phyloP scores from a whole-genome alignment of 1,284 basidiomycete species.

The Melampsora americana region DNA sequence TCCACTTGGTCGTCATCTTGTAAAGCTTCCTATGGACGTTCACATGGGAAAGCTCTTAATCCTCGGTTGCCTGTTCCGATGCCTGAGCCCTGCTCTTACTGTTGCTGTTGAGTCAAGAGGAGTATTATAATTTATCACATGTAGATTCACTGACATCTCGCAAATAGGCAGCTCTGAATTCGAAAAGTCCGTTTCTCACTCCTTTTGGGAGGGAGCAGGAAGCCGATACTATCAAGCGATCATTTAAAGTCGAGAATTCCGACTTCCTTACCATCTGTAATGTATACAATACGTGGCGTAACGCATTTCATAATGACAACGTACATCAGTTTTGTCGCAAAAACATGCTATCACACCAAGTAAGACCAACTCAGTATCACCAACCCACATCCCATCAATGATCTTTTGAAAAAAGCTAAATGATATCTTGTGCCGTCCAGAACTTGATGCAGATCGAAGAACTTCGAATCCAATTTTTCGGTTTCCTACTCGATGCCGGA shows the following conservation, averaged over 20 bases:
- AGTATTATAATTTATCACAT: too few relatives aligned
- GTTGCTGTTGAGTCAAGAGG: constrained; percentile 62
- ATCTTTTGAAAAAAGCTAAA: neutral
- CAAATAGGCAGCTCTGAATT: constrained; percentile 71
- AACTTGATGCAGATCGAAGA: constrained; percentile 96
- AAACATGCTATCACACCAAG: constrained; percentile 82
- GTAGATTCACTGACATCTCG: neutral
- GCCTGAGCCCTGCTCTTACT: constrained; percentile 90
- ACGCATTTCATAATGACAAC: constrained; percentile 65
- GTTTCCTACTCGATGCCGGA: constrained; percentile 40
- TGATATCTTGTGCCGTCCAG: constrained; percentile 54
- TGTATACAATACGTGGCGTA: constrained; percentile 82
- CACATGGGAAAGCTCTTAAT: constrained; percentile 93
- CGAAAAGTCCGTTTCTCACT: constrained; percentile 86
- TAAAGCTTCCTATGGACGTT: constrained; percentile 85
- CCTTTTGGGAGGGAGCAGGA: constrained; percentile 84
- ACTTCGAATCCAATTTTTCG: constrained; percentile 59
- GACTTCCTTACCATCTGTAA: constrained; percentile 93
- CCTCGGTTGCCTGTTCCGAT: constrained; percentile 78
- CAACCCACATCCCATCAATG: neutral
- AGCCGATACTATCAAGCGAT: constrained; percentile 76
- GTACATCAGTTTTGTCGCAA: constrained; percentile 66
- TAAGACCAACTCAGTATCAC: too few relatives aligned
- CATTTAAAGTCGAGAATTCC: constrained; percentile 82
- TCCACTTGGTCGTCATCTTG: constrained; percentile 83